Percentiles rank a stretch among this genome's conserved stretches.
Conservation (phyloP, 257 asterid species). For the Vinca minor region DNA sequence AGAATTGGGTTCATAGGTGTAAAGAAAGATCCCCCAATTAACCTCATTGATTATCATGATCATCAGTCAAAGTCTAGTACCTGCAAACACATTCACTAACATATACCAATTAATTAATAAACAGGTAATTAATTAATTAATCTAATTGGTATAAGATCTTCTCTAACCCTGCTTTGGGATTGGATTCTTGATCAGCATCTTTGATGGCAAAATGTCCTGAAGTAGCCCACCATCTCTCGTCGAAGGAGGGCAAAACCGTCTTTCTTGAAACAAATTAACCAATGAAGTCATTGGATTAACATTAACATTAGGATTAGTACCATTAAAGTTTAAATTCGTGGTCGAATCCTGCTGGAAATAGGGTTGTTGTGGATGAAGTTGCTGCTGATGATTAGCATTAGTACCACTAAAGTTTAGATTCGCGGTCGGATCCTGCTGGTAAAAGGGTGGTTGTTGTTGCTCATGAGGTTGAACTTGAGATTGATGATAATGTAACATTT, state of each 20-base stretch:
- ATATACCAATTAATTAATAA: constrained; percentile 24
- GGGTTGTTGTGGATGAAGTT: too few relatives aligned
- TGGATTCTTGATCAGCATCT: constrained; percentile 17
- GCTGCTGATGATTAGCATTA: too few relatives aligned
- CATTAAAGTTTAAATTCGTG: constrained; percentile 14
- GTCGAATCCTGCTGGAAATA: constrained; percentile 22
- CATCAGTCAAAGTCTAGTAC: too few relatives aligned
- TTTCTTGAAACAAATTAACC: constrained; percentile 28
- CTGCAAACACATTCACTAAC: neutral
- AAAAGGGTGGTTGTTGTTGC: constrained; percentile 26
- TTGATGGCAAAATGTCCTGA: constrained; percentile 65
- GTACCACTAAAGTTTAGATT: too few relatives aligned
- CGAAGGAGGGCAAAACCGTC: constrained; percentile 37
- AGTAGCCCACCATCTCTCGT: constrained; percentile 81
- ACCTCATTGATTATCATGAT: too few relatives aligned
- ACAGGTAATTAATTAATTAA: too few relatives aligned
- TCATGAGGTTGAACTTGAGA: too few relatives aligned
- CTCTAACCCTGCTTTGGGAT: constrained; percentile 21
- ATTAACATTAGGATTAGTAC: neutral
- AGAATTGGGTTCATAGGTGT: constrained; percentile 31
- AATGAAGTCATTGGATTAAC: too few relatives aligned
- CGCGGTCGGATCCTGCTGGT: constrained; percentile 25
- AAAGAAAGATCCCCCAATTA: too few relatives aligned
- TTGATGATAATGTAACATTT: too few relatives aligned
- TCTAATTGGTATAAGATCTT: too few relatives aligned